Evolutionary conservation across 176 grass and related monocot genomes (phyloP), one percentile per base, ranked within the genome.

Genomic region (Phoenix dactylifera): DNA sequence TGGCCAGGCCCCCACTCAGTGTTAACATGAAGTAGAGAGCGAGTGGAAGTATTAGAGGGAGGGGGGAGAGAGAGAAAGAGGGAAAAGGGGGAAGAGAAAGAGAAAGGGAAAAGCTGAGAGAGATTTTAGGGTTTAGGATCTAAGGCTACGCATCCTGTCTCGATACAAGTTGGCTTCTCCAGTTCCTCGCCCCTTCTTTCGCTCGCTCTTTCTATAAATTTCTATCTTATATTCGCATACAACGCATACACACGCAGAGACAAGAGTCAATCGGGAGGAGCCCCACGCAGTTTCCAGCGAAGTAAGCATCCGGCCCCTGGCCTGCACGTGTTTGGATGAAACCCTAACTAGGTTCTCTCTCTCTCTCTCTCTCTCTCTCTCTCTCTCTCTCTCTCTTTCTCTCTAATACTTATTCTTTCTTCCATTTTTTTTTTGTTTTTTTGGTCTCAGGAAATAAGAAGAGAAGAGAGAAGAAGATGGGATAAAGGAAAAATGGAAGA

Each of bases 211-310:
- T 16, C 24, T 50, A 20, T 20, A 20, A 20, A 20, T 63, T 30
- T 29, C 63, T 66, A 52, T 66, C 48, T 20, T 15, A 26, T 25
- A 24, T 50, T 4, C n/a, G 1, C 35, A 44, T 14, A 44, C 35
- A 44, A 12, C 35, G 6, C 35, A 44, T 44, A 12, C 9, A 44
- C 35, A 12, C 35, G 35, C 35, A 44, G 52, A 52, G 44, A 51
- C 66, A 58, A 60, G 22, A 72, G 69, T 72, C 69, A 72, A 72
- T 24, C 24, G 29, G 44, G 17, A 72, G 69, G 14, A 57, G 32
- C 68, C 68, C 68, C 57, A 57, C 44, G 19, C 51, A 60, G 56
- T 60, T 16, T 24, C 67, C 67, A 70, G 29, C 67, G n/a, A 49
- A 70, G 67, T 39, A 59, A 26, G 24, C 58, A 61, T 49, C 69